phyloP scores from a whole-genome alignment of 2,329 filamentous ascomycete species.

The Xylaria sp. region DNA sequence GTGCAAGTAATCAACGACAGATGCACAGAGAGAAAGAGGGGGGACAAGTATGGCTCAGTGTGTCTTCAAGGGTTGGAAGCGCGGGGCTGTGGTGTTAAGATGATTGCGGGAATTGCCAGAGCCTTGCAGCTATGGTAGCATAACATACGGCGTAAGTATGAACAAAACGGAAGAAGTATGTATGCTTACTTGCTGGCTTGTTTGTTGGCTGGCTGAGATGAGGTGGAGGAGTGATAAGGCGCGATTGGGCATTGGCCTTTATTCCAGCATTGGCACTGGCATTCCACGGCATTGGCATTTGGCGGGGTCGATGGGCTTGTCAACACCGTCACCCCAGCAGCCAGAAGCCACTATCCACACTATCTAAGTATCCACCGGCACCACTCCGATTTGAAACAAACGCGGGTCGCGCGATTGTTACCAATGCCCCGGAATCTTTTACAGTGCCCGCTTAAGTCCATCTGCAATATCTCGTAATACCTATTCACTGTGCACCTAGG shows the following conservation, averaged over 20 bases:
- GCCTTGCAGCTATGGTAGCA: neutral
- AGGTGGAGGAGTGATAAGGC: constrained; percentile 38
- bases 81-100: neutral
- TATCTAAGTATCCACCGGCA: neutral
- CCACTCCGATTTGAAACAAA: constrained; percentile 7
- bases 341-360: constrained; percentile 40
- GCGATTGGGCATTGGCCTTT: constrained; percentile 43
- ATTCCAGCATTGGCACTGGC: neutral
- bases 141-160: neutral
- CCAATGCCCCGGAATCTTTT: constrained; percentile 21
- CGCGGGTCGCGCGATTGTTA: constrained; percentile 24
- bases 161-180: constrained; percentile 16
- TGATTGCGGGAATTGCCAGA: constrained; percentile 5
- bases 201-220: constrained; percentile 13
- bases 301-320: constrained; percentile 47
- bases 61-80: constrained; percentile 1
- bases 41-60: constrained; percentile 12
- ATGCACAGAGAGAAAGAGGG: constrained; percentile 1
- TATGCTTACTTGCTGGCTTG: neutral
- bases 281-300: constrained; percentile 35
- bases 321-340: constrained; percentile 49
- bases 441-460: constrained; percentile 20
- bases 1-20: neutral
- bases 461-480: neutral
- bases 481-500: neutral